Percentiles rank a stretch among this genome's conserved stretches.
These are phyloP conservation scores for Trametes villosa DNA, from an alignment of 768 basidiomycete species.

Conservation along the genomic window DNA sequence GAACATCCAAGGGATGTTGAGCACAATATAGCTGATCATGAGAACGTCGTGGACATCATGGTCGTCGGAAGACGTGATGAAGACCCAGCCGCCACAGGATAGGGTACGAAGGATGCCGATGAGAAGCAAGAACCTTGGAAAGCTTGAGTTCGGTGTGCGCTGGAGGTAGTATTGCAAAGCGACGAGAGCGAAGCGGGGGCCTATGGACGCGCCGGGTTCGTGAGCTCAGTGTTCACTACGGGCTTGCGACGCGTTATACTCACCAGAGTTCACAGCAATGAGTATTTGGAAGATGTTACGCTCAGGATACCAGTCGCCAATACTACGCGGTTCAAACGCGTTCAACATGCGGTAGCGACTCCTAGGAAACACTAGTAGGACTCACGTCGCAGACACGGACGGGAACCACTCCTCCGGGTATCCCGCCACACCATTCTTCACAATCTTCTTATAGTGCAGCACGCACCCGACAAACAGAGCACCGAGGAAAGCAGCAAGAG, in stretches of 20 bases:
- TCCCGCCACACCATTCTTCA: constrained; percentile 81
- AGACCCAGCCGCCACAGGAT: constrained; percentile 91
- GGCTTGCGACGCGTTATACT: constrained; percentile 13
- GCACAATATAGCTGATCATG: constrained; percentile 86
- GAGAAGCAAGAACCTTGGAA: constrained; percentile 56
- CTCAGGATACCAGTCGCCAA: constrained; percentile 92
- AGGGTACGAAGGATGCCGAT: constrained; percentile 75
- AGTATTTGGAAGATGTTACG: constrained; percentile 84
- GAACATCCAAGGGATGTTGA: constrained; percentile 90
- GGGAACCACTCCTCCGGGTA: constrained; percentile 93
- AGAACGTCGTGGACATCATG: constrained; percentile 84
- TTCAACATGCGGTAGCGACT: neutral
- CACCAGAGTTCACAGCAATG: constrained; percentile 83
- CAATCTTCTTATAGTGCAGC: constrained; percentile 83
- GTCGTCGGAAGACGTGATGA: constrained; percentile 82
- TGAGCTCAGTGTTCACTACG: neutral
- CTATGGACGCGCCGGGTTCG: constrained; percentile 36
- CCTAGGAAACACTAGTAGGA: constrained; percentile 18
- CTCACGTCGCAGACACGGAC: constrained; percentile 84
- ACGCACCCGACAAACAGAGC: constrained; percentile 68
- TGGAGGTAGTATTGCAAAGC: constrained; percentile 65
- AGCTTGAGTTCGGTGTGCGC: constrained; percentile 44
- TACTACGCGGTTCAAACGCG: constrained; percentile 47
- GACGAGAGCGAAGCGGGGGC: constrained; percentile 76
- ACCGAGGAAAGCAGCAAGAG: constrained; percentile 62